Evolutionary conservation across 495 filamentous ascomycete genomes (phyloP), one percentile per base, ranked within the genome.

Genomic region (Penicillium dipodomyicola): DNA sequence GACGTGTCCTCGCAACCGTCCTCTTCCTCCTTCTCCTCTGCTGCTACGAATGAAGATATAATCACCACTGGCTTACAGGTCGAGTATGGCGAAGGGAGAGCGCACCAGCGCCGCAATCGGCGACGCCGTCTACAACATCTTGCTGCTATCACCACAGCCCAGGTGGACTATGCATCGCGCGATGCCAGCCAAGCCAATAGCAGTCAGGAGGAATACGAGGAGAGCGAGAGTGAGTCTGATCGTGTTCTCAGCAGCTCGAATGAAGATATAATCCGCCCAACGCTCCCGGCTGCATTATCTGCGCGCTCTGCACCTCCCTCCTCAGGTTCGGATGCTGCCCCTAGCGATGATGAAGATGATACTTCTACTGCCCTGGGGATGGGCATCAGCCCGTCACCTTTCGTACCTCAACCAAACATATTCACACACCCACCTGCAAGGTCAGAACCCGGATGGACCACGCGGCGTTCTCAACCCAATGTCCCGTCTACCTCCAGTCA

Each of bases 1-100:
- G 94, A 98, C 70, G 85, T 98, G 54, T 82, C 89, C 44, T 97
- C 94, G 2, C 90, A 95, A 56, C 91, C 93, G 20, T 96, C 92
- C 1, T 93, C 92, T 10, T 96, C 94, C 14, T 88, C 85, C 30
- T 76, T 94, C n/a, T 96, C 92, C 12, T 96, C 91, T 19, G 76
- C 73, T 22, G 74, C 72, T 11, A 86, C 87, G 49, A 87, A 81
- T 56, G 92, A 96, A 50, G 92, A 96, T 54, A 88, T 96, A 62
- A 87, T 95, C 50, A 92, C 88, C 14, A 92, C 89, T 9, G 90
- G 91, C 14, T 82, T 96, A 15, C 84, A 85, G 23, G 86, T 96
- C 37, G 84, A 88, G 60, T 80, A 77, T 58, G 78, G 77, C 46
- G 72, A 63, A 4, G 59, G 50, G 51, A 56, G 56, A 19, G 54